These are phyloP conservation scores for Penicillium sp. DNA, from an alignment of 2,329 filamentous ascomycete species.

Conservation along the genomic window DNA sequence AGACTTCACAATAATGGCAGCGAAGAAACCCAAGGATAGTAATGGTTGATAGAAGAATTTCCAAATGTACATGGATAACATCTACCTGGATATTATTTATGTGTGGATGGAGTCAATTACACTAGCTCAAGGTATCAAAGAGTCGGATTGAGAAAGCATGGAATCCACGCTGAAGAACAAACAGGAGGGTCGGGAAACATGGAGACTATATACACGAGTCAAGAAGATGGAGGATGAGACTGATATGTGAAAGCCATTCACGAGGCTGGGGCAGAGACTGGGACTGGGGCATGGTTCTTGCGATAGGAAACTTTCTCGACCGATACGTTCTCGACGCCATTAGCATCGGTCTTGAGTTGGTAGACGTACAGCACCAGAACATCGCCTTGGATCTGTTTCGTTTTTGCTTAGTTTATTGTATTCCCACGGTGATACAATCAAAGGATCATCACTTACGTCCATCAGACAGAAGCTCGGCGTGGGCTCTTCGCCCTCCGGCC, in stretches of 20 bases:
- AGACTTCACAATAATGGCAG: not conserved
- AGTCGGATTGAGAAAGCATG: slow-evolving; percentile 13
- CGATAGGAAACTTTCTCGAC: slow-evolving; percentile 86
- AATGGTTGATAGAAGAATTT: not conserved
- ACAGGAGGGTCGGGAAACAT: slow-evolving; percentile 11
- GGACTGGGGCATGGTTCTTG: slow-evolving; percentile 64
- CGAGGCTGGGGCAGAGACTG: slow-evolving; percentile 54
- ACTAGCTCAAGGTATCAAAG: slow-evolving; percentile 16
- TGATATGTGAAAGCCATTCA: slow-evolving; percentile 32
- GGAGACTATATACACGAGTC: slow-evolving; percentile 33
- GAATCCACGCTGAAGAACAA: slow-evolving; percentile 1
- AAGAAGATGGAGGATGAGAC: not conserved
- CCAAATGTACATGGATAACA: not conserved
- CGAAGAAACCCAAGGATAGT: not conserved
- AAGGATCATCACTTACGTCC: slow-evolving; percentile 69
- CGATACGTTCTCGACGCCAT: slow-evolving; percentile 74
- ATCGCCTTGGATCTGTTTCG: slow-evolving; percentile 80
- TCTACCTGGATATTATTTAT: not conserved
- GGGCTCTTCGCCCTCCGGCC: slow-evolving; percentile 64
- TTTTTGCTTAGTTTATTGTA: not conserved
- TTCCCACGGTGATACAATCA: not conserved
- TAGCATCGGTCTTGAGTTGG: slow-evolving; percentile 73
- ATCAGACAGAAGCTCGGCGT: slow-evolving; percentile 94
- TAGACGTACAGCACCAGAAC: slow-evolving; percentile 96
- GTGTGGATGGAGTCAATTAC: slow-evolving; percentile 1